A percentile compares a stretch with the other conserved stretches of the same genome.
These are phyloP conservation scores for Vickermania spadyakhi DNA, from an alignment of 208 protist species.

Conservation along the genomic window DNA sequence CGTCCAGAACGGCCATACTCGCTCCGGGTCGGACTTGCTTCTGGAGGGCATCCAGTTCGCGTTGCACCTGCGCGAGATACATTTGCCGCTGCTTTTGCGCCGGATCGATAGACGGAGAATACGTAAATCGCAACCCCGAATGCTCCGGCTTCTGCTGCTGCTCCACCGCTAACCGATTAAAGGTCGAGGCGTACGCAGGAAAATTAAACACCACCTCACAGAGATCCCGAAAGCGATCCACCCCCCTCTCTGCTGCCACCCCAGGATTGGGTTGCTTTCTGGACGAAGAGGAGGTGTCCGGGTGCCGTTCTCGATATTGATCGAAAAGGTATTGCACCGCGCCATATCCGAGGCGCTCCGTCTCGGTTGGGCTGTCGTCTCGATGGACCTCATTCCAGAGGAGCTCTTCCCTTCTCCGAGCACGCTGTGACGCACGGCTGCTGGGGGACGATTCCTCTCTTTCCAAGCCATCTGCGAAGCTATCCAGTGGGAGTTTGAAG, in stretches of 20 bases:
- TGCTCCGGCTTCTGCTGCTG: not conserved
- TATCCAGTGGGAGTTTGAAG: too few relatives aligned
- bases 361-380: too few relatives aligned
- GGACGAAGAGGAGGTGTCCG: not conserved
- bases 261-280: not conserved
- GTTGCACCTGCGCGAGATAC: not conserved
- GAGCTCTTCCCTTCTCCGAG: too few relatives aligned
- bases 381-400: too few relatives aligned
- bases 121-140: too few relatives aligned
- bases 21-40: not conserved
- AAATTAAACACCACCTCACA: conserved; percentile 81
- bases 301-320: not conserved
- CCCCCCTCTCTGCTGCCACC: not conserved
- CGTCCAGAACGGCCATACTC: not conserved
- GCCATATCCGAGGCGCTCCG: too few relatives aligned
- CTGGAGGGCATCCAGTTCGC: not conserved
- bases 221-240: conserved; percentile 40
- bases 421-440: too few relatives aligned
- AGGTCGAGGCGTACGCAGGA: conserved; percentile 47
- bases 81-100: not conserved
- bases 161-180: conserved; percentile 30
- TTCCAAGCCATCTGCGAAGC: too few relatives aligned
- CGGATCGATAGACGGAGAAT: too few relatives aligned
- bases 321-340: conserved; percentile 5
- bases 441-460: too few relatives aligned